phyloP scores from a whole-genome alignment of 306 rosid species.

The Cucurbita ficifolia region DNA sequence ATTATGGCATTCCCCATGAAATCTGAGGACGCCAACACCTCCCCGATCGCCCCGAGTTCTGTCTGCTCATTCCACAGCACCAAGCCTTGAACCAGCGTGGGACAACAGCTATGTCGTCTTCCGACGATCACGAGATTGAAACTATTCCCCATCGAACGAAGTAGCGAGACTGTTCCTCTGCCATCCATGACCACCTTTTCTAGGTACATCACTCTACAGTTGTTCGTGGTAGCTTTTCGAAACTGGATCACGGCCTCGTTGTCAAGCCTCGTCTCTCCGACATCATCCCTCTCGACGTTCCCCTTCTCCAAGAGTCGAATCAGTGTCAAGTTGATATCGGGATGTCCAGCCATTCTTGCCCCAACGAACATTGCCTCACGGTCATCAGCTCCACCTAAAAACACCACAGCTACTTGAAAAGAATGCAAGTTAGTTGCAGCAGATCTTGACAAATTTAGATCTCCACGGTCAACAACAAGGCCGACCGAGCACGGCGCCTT shows the following conservation, averaged over 20 bases:
- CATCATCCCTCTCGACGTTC: background rate
- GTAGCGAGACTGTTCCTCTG: slow-evolving; percentile 13
- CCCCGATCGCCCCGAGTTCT: slow-evolving; percentile 21
- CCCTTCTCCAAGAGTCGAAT: slow-evolving; percentile 11
- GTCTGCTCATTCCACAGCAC: slow-evolving; percentile 2
- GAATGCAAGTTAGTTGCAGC: background rate
- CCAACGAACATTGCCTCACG: slow-evolving; percentile 27
- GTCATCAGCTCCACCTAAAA: slow-evolving; percentile 28
- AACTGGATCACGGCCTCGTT: slow-evolving; percentile 12
- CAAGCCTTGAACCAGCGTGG: slow-evolving; percentile 9
- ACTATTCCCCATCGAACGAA: slow-evolving; percentile 12
- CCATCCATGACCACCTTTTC: slow-evolving; percentile 23
- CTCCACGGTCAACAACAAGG: slow-evolving; percentile 17
- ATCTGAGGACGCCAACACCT: slow-evolving; percentile 12
- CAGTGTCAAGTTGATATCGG: slow-evolving; percentile 11
- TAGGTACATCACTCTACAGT: slow-evolving; percentile 13
- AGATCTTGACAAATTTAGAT: background rate
- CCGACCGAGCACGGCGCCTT: slow-evolving; percentile 26
- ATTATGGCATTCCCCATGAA: slow-evolving; percentile 12
- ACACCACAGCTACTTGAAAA: slow-evolving; percentile 17
- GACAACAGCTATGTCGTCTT: slow-evolving; percentile 3
- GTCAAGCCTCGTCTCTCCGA: slow-evolving; percentile 9
- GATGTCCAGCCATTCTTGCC: slow-evolving; percentile 20
- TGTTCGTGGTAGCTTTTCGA: slow-evolving; percentile 1
- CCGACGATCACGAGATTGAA: slow-evolving; percentile 21